phyloP scores from a whole-genome alignment of 2,329 filamentous ascomycete species.

The Cladophialophora immunda region DNA sequence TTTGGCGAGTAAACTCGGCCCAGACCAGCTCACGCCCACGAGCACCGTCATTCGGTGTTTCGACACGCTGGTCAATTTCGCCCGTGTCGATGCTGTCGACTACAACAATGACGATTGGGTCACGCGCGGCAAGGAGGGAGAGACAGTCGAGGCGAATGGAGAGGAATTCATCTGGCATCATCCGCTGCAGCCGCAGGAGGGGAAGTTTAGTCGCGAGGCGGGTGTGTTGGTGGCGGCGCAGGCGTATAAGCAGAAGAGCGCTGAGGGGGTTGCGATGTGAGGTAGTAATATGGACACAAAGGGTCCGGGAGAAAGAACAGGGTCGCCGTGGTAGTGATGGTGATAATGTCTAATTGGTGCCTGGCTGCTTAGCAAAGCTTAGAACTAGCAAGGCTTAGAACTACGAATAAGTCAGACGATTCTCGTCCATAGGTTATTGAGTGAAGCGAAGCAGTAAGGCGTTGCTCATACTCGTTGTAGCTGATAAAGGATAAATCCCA shows the following conservation, averaged over 20 bases:
- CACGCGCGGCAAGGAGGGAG: background rate
- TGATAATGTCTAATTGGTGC: too few relatives aligned
- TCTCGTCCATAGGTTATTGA: too few relatives aligned
- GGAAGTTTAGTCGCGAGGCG: background rate
- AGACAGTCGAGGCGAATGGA: conserved; percentile 22
- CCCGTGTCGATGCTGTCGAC: background rate
- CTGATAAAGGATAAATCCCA: too few relatives aligned
- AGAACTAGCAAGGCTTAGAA: too few relatives aligned
- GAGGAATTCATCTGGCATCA: conserved; percentile 24
- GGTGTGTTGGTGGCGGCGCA: background rate
- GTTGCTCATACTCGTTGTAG: too few relatives aligned
- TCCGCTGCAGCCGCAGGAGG: background rate
- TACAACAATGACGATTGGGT: conserved; percentile 16
- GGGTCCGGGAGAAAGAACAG: too few relatives aligned
- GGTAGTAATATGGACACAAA: too few relatives aligned
- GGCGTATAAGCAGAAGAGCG: background rate
- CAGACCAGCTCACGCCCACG: conserved; percentile 21
- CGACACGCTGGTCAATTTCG: conserved; percentile 14
- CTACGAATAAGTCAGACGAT: too few relatives aligned
- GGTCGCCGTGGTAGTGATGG: too few relatives aligned
- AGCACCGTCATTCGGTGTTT: conserved; percentile 21
- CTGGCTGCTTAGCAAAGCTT: too few relatives aligned
- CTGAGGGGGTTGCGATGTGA: background rate
- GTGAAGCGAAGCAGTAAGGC: too few relatives aligned
- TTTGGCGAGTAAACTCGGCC: background rate